These are phyloP conservation scores for Sordariomycetes sp. DNA, from an alignment of 2,329 filamentous ascomycete genomes.

Conservation along the genomic window DNA sequence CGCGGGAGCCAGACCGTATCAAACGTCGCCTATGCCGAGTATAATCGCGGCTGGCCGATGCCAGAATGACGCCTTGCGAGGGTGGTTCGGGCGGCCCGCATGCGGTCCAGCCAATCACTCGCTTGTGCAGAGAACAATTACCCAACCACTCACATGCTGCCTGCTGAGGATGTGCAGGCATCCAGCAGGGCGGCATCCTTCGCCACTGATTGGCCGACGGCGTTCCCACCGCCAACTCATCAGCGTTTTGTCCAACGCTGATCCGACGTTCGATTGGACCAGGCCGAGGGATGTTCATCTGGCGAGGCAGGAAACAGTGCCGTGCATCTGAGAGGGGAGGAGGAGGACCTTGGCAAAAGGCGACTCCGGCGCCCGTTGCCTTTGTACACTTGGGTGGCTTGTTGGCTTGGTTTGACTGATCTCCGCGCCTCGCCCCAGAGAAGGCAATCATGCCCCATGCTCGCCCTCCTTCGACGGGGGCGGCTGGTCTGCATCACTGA, in stretches of 20 bases:
- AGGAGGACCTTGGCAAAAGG: not conserved
- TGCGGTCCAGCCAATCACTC: not conserved
- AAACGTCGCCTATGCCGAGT: too few relatives aligned
- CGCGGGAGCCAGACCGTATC: too few relatives aligned
- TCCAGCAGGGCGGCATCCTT: constrained; percentile 1
- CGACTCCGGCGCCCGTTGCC: too few relatives aligned
- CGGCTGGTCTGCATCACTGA: not conserved
- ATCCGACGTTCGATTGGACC: constrained; percentile 2
- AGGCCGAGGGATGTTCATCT: constrained; percentile 1
- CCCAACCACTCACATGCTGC: constrained; percentile 3
- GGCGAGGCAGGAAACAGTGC: not conserved
- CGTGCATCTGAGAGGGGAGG: not conserved
- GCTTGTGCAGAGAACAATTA: not conserved
- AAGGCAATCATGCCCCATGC: not conserved
- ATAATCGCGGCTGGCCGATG: not conserved
- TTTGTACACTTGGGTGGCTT: not conserved
- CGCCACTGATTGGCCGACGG: constrained; percentile 1
- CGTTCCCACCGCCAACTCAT: constrained; percentile 4
- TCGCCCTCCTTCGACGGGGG: not conserved
- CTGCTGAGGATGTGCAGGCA: not conserved
- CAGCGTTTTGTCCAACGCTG: constrained; percentile 1
- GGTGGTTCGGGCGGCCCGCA: not conserved
- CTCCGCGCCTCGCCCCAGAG: not conserved
- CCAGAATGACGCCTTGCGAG: not conserved
- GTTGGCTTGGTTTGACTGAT: constrained; percentile 1